Evolutionary conservation across 768 basidiomycete genomes (phyloP), one percentile per base, ranked within the genome.

Genomic region (Pisolithus tinctorius): DNA sequence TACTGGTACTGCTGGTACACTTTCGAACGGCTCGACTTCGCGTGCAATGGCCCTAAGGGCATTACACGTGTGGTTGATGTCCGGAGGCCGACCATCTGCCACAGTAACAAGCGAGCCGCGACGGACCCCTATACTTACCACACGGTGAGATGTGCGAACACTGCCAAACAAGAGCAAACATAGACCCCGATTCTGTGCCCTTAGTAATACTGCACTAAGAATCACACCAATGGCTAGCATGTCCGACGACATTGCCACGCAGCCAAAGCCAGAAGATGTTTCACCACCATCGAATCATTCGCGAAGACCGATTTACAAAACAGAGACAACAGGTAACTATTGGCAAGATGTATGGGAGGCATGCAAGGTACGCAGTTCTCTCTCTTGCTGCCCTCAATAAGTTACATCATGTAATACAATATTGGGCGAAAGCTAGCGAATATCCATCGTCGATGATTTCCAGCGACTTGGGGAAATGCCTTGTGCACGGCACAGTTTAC

Each of bases 401-500:
- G 31, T 42, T 16, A 23, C 25, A 29, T 7, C 26, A 17, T 48
- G 42, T 62, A 45, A 63, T 57, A 44, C 47, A 45, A 51, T 20
- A 13, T 34, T 34, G 31, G 51, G 54, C 55, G 42, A 41, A 73
- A 73, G 71, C 60, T 67, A 78, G 77, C 75, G 72, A 62, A 57
- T 79, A 59, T 75, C 74, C 23, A 48, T 74, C 13, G 59, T 58
- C 50, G 74, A 79, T 56, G 86, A 86, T 65, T 69, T 82, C n/a
- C 71, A 74, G 55, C 76, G 80, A 62, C 75, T 91, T 45, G 74
- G 75, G 46, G 80, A 88, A 58, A 74, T 89, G 10, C 89, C 88
- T 3, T 92, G 89, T 61, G 86, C 84, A 45, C 75, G 89, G 34
- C 84, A 79, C 53, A 85, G 85, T 62, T 68, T 92, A 36, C 68